A percentile compares a stretch with the other conserved stretches of the same genome.
These are phyloP conservation scores for Corymbia calophylla DNA, from an alignment of 441 rosid genomes.

Conservation along the genomic window DNA sequence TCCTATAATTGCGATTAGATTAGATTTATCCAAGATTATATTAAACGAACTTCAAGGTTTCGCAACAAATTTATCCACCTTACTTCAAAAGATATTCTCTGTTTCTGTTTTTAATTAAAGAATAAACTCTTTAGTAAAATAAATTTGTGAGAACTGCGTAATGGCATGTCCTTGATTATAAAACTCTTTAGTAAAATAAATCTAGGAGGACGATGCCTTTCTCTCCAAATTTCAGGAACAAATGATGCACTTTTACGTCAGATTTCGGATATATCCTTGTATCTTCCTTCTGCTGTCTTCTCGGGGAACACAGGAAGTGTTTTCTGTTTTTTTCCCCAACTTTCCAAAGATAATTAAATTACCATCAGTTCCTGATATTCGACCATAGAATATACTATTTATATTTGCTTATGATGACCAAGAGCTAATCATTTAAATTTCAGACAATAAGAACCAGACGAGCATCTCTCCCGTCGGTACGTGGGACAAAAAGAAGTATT, in stretches of 20 bases:
- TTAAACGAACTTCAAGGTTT: not conserved
- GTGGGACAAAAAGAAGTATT: not conserved
- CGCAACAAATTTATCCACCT: not conserved
- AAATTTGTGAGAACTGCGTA: not conserved
- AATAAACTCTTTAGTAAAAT: not conserved
- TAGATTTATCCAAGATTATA: too few species aligned
- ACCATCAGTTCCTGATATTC: not conserved
- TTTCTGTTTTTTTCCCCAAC: not conserved
- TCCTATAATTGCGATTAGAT: not conserved
- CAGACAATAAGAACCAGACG: not conserved
- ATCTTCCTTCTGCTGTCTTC: not conserved
- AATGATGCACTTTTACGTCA: not conserved
- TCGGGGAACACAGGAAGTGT: not conserved
- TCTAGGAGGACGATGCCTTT: not conserved
- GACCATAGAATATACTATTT: not conserved
- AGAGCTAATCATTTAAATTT: not conserved
- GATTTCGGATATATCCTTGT: not conserved
- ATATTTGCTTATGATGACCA: not conserved
- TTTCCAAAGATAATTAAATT: too few species aligned
- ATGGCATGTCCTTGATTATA: not conserved
- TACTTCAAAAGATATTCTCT: not conserved
- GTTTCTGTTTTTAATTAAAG: too few species aligned
- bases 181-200: too few species aligned
- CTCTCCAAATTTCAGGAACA: not conserved
- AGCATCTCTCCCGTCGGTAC: not conserved